Conservation (phyloP, 2,329 filamentous ascomycete genomes). For the Magnaporthiopsis incrustans region DNA sequence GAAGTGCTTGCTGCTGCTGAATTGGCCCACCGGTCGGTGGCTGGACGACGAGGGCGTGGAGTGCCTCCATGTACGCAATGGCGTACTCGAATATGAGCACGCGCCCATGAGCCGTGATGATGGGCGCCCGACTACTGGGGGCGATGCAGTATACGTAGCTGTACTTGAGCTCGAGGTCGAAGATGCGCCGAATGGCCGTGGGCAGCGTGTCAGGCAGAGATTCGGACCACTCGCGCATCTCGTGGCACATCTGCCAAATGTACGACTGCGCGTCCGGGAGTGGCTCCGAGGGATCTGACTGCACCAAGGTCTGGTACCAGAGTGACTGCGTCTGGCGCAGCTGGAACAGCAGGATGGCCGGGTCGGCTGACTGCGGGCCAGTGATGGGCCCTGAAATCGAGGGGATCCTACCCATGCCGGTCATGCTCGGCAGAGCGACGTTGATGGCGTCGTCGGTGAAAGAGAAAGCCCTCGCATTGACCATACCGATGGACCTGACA, state of each 20-base stretch:
- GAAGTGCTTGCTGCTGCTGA: not conserved
- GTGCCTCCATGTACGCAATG: conserved; percentile 63
- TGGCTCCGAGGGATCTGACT: conserved; percentile 58
- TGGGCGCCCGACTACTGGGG: conserved; percentile 65
- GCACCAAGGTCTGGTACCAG: conserved; percentile 86
- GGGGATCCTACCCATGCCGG: conserved; percentile 32
- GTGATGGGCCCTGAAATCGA: conserved; percentile 33
- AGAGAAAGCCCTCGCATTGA: conserved; percentile 80
- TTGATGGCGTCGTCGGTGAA: conserved; percentile 85
- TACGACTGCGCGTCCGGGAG: conserved; percentile 62
- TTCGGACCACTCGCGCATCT: conserved; percentile 75
- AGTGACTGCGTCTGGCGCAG: conserved; percentile 78
- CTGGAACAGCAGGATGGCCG: conserved; percentile 71
- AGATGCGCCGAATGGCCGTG: conserved; percentile 61
- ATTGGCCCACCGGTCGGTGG: conserved; percentile 27
- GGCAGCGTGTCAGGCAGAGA: conserved; percentile 61
- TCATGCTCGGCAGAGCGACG: conserved; percentile 62
- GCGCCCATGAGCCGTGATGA: conserved; percentile 68
- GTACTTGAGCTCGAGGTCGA: conserved; percentile 82
- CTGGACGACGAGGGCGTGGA: conserved; percentile 36
- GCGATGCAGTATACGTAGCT: conserved; percentile 86
- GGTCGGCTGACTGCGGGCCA: conserved; percentile 48
- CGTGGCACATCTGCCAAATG: conserved; percentile 66
- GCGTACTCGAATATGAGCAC: conserved; percentile 79
- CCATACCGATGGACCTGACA: conserved; percentile 73